Conservation (phyloP, 768 basidiomycete species). For the Auricularia sp. region DNA sequence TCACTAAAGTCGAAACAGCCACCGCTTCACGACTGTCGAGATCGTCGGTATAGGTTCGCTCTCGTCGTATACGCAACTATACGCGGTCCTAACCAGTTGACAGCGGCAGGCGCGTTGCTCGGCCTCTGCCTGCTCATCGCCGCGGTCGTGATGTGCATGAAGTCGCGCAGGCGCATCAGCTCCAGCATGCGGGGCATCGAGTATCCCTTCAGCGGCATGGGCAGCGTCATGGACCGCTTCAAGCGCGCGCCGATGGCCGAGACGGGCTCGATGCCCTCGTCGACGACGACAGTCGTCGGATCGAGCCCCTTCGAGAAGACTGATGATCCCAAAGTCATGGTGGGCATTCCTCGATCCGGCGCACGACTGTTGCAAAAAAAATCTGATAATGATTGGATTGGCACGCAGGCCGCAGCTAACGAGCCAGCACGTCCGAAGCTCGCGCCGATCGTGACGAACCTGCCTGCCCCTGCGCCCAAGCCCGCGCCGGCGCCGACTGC, state of each 20-base stretch:
- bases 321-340: too few relatives aligned
- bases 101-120: not conserved
- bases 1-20: too few relatives aligned
- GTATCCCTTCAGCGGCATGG: not conserved
- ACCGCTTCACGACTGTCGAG: not conserved
- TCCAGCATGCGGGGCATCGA: not conserved
- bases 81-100: too few relatives aligned
- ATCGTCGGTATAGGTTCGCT: not conserved
- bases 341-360: too few relatives aligned
- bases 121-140: not conserved
- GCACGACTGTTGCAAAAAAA: too few relatives aligned
- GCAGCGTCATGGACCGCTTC: not conserved
- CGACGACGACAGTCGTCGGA: not conserved
- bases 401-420: not conserved
- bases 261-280: not conserved
- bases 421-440: not conserved
- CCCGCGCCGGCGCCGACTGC: not conserved
- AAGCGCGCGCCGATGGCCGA: not conserved
- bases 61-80: not conserved
- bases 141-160: not conserved
- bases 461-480: not conserved
- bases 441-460: not conserved
- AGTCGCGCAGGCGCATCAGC: not conserved
- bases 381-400: too few relatives aligned
- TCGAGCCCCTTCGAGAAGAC: not conserved